Percentiles rank a stretch among this genome's conserved stretches.
Evolutionary conservation across 768 basidiomycete species (phyloP).

Genomic region (Lepiota brunneoincarnata): DNA sequence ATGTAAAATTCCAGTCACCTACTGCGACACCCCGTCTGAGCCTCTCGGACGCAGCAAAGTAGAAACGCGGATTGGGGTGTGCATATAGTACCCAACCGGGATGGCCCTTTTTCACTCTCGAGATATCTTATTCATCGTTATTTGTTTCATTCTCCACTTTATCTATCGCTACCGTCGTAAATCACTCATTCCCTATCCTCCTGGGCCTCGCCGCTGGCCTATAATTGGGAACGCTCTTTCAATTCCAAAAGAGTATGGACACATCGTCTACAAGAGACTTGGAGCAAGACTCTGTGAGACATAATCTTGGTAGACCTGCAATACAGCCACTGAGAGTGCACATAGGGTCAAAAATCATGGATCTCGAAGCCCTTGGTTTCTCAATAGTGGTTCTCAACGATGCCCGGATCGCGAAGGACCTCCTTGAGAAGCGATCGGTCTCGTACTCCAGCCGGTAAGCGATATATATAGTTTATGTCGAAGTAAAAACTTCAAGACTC

Average conservation of each 20-base stretch:
- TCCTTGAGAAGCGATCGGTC: constrained; percentile 3
- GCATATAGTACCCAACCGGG: too few relatives aligned
- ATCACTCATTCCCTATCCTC: not conserved
- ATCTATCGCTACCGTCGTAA: constrained; percentile 2
- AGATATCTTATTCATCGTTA: not conserved
- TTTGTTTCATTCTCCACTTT: not conserved
- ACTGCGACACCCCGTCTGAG: too few relatives aligned
- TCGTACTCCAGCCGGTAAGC: constrained; percentile 3
- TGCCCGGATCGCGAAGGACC: constrained; percentile 2
- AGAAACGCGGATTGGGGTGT: too few relatives aligned
- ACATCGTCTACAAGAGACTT: constrained; percentile 10
- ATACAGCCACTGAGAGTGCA: not conserved
- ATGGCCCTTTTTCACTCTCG: not conserved
- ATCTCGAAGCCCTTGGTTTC: not conserved
- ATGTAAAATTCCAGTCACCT: too few relatives aligned
- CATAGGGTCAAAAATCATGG: not conserved
- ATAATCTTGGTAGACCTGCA: too few relatives aligned
- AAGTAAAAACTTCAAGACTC: too few relatives aligned
- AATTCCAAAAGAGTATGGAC: constrained; percentile 7
- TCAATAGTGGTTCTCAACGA: constrained; percentile 10
- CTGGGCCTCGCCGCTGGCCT: constrained; percentile 10
- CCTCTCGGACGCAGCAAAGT: too few relatives aligned
- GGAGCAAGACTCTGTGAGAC: constrained; percentile 11
- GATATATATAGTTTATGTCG: too few relatives aligned
- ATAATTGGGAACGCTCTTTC: constrained; percentile 13